These are phyloP conservation scores for Trichosporon sp. DNA, from an alignment of 1,284 basidiomycete genomes.

Conservation along the genomic window DNA sequence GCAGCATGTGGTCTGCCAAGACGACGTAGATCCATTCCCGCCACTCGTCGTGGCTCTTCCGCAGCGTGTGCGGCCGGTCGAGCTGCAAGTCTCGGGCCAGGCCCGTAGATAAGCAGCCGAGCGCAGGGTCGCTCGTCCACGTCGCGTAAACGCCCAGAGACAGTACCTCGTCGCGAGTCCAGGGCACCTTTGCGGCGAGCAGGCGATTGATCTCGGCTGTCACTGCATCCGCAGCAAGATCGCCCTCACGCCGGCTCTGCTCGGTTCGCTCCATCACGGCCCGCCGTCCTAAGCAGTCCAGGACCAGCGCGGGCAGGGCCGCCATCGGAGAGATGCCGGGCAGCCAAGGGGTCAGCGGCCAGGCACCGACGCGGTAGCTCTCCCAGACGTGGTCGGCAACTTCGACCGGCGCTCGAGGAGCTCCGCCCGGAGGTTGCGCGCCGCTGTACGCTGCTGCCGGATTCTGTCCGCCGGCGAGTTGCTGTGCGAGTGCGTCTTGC, in stretches of 20 bases:
- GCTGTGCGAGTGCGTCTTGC: conserved; percentile 12
- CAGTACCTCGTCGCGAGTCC: conserved; percentile 40
- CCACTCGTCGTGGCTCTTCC: conserved; percentile 39
- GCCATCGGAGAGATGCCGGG: conserved; percentile 34
- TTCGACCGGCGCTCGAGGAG: conserved; percentile 8
- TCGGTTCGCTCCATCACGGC: conserved; percentile 29
- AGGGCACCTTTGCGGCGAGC: conserved; percentile 22
- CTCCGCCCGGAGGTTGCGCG: background rate
- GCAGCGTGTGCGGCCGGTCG: conserved; percentile 24
- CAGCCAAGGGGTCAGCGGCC: conserved; percentile 44
- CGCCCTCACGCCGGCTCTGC: conserved; percentile 22
- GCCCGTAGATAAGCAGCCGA: conserved; percentile 35
- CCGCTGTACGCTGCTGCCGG: conserved; percentile 1
- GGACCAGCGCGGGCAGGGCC: conserved; percentile 34
- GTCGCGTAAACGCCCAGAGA: conserved; percentile 42
- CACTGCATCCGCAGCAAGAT: conserved; percentile 24
- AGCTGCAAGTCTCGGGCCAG: conserved; percentile 33
- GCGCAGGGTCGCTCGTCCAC: conserved; percentile 39
- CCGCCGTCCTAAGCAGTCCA: conserved; percentile 32
- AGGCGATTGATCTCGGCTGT: conserved; percentile 30
- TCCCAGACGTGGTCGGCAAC: conserved; percentile 35
- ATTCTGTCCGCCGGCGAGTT: conserved; percentile 1
- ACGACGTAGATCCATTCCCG: conserved; percentile 45
- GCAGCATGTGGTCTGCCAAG: conserved; percentile 43
- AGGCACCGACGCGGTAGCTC: conserved; percentile 35